Evolutionary conservation across 257 asterid species (phyloP).

Genomic region (Capsicum rhomboideum): DNA sequence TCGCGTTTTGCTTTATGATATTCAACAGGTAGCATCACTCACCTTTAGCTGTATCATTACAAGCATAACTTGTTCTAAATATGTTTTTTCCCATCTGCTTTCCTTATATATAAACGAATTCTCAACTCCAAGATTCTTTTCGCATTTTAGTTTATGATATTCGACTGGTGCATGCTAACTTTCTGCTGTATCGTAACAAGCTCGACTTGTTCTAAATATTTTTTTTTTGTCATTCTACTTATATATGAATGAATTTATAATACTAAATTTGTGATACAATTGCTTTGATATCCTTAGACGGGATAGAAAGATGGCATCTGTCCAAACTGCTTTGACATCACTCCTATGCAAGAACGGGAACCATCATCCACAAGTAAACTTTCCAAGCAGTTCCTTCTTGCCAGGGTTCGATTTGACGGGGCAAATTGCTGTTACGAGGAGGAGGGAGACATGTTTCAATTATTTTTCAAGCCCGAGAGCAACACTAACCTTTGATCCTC

Average conservation of each 20-base stretch:
- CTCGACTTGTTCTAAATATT: not conserved
- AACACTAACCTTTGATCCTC: conserved; percentile 69
- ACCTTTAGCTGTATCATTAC: not conserved
- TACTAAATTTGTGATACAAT: not conserved
- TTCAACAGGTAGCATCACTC: not conserved
- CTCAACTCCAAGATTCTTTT: not conserved
- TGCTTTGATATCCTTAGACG: not conserved
- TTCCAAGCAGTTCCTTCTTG: conserved; percentile 39
- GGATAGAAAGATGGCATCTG: conserved; percentile 49
- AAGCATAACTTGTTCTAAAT: not conserved
- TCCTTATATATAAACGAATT: not conserved
- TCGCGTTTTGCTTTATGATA: not conserved
- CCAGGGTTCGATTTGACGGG: conserved; percentile 42
- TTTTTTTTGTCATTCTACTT: not conserved
- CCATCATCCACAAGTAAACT: conserved; percentile 32
- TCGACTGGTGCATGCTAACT: not conserved
- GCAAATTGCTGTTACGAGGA: conserved; percentile 14
- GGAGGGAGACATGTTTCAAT: conserved; percentile 25
- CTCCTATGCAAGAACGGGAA: conserved; percentile 50
- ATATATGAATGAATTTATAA: not conserved
- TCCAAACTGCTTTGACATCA: conserved; percentile 64
- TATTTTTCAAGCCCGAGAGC: conserved; percentile 39
- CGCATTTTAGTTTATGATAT: not conserved
- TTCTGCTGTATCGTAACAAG: not conserved
- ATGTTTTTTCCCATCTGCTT: not conserved